Evolutionary conservation across 2,329 filamentous ascomycete genomes (phyloP).

Genomic region (Fusarium globosum): DNA sequence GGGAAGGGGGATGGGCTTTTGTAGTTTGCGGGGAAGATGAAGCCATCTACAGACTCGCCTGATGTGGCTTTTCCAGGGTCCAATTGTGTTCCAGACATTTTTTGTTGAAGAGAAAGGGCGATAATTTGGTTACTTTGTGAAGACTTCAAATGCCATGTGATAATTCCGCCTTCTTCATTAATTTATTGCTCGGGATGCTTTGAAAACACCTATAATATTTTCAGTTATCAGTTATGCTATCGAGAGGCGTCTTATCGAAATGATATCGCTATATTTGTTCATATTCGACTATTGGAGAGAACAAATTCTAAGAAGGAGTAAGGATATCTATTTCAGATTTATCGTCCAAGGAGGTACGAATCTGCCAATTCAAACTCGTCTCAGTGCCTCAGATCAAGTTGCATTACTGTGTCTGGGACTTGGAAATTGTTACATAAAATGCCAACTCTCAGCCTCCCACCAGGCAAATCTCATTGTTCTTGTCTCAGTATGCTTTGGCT

Average conservation of each 20-base stretch:
- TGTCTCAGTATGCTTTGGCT: neutral
- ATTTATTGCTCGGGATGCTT: neutral
- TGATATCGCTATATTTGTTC: neutral
- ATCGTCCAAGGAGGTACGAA: neutral
- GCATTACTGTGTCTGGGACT: neutral
- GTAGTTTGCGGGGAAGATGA: constrained; percentile 6
- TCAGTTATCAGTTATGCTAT: neutral
- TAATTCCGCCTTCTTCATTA: neutral
- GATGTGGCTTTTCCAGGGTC: neutral
- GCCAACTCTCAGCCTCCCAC: neutral
- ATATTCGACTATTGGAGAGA: neutral
- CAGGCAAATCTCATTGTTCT: neutral
- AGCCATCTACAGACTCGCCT: neutral
- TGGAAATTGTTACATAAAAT: neutral
- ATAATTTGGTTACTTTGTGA: neutral
- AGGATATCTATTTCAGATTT: neutral
- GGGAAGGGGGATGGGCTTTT: neutral
- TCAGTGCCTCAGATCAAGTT: neutral
- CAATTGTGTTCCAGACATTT: neutral
- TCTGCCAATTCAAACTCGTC: neutral
- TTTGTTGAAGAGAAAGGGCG: neutral
- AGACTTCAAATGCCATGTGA: neutral
- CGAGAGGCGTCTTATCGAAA: too few relatives aligned
- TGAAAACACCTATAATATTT: too few relatives aligned
- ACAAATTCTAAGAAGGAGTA: accelerated